Percentiles rank a stretch among this genome's conserved stretches.
phyloP scores from a whole-genome alignment of 176 grass and related monocot genomes.

The Zoysia japonica region DNA sequence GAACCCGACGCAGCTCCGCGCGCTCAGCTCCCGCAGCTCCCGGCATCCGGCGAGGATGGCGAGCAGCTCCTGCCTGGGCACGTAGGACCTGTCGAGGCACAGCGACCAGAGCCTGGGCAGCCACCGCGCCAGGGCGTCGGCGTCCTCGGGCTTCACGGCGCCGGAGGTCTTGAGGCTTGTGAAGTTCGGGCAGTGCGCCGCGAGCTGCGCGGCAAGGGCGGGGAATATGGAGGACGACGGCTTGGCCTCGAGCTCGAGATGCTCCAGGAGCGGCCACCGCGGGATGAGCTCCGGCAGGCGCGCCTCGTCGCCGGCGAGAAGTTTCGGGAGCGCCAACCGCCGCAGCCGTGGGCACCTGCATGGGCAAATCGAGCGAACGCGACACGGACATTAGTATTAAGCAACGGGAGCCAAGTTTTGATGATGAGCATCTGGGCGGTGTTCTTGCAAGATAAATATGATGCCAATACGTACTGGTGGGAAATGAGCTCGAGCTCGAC shows the following conservation, averaged over 20 bases:
- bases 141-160: slow-evolving; percentile 63
- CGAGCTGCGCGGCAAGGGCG: slow-evolving; percentile 42
- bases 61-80: slow-evolving; percentile 51
- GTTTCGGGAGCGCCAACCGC: slow-evolving; percentile 45
- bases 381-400: background rate
- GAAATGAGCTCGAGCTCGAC: slow-evolving; percentile 44
- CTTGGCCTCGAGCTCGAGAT: slow-evolving; percentile 68
- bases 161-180: slow-evolving; percentile 44
- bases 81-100: slow-evolving; percentile 59
- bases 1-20: slow-evolving; percentile 67
- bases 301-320: slow-evolving; percentile 43
- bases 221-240: slow-evolving; percentile 44
- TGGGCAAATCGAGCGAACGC: background rate
- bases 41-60: slow-evolving; percentile 50
- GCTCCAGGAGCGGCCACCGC: slow-evolving; percentile 53
- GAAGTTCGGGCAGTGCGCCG: slow-evolving; percentile 39
- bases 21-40: slow-evolving; percentile 47
- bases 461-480: slow-evolving; percentile 15
- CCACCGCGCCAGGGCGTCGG: slow-evolving; percentile 17
- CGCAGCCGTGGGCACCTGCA: slow-evolving; percentile 53
- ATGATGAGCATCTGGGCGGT: no score
- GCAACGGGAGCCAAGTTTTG: no score
- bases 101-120: slow-evolving; percentile 42
- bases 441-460: no score
- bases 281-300: slow-evolving; percentile 52